A percentile compares a stretch with the other conserved stretches of the same genome.
phyloP scores from a whole-genome alignment of 208 protist genomes.

The Acanthamoeba lugdunensis region DNA sequence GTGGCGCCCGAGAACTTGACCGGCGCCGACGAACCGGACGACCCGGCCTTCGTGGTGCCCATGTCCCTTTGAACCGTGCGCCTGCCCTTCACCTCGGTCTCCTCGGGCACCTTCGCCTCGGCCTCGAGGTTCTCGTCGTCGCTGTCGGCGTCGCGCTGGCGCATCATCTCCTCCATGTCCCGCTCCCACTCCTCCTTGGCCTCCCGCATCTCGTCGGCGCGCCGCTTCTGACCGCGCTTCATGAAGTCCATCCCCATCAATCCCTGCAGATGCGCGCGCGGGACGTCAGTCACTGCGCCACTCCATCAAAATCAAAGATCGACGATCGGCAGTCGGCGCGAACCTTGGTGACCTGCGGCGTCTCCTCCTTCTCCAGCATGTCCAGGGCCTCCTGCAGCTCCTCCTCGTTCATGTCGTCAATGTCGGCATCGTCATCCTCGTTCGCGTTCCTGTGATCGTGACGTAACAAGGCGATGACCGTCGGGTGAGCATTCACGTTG shows the following conservation, averaged over 20 bases:
- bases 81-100: neutral
- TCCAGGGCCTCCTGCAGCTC: slow-evolving; percentile 19
- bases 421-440: slow-evolving; percentile 30
- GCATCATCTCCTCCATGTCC: slow-evolving; percentile 50
- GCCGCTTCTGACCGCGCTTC: slow-evolving; percentile 37
- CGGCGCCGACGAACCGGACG: slow-evolving; percentile 5
- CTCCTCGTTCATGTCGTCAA: slow-evolving; percentile 62
- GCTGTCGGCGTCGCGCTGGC: neutral
- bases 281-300: too few species aligned
- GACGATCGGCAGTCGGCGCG: neutral
- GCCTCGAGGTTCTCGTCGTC: neutral
- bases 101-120: neutral
- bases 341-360: slow-evolving; percentile 29
- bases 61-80: neutral
- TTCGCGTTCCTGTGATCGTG: slow-evolving; percentile 13
- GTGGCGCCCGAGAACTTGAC: slow-evolving; percentile 60
- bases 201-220: slow-evolving; percentile 26
- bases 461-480: neutral
- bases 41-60: too few species aligned
- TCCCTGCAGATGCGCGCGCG: neutral
- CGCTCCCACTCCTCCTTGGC: slow-evolving; percentile 49
- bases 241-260: slow-evolving; percentile 73
- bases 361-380: slow-evolving; percentile 36
- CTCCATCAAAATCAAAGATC: neutral
- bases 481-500: too few species aligned